Base-by-base conservation (phyloP, 495 filamentous ascomycete genomes). In the Margaritispora aquatica region DNA sequence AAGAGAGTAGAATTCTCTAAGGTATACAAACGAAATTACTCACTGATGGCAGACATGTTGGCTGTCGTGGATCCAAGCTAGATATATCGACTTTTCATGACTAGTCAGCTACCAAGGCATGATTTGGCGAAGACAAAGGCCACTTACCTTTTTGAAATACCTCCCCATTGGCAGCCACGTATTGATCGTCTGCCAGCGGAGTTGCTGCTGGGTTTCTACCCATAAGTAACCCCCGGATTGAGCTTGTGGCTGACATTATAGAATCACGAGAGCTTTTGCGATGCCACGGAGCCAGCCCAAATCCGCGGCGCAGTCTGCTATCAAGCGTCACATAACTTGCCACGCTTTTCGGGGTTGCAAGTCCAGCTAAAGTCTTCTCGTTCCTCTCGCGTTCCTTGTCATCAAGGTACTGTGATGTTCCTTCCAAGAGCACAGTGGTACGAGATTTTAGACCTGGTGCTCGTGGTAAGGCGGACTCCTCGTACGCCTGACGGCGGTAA, bases 231-330 rank as follows among this genome's bases (percentile, higher is more conserved):
- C 66, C 66, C 26, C 65, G 63, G 10, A 76, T 54, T 19, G 74
- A 77, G 57, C 73, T 77, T 29, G 74, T 64, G 10, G 64, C 66
- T 52, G 70, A 76, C 10, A 60, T 58, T 3, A 63, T 27, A 0
- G 73, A 74, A 4, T 67, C 69, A 19, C 59, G 63, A 2, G 73
- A 76, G 20, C 61, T 53, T 58, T 68, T 72, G 11, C 73, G 71
- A 41, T 72, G 68, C 77, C 74, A 77, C 11, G 74, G 73, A 21
- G 71, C 69, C 54, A 66, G 71, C 0, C 71, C 70, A 48, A 76
- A 71, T 8, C 70, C 36, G 41, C 62, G 70, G 46, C 65, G 54
- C 2, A 64, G 61, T 26, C 67, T 65, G 15, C 58, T 22, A 51
- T 55, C 58, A 17, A 26, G 51, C 24, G 57, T 63, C 56, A 24